Conservation (phyloP, 2,329 filamentous ascomycete genomes). For the Trichoderma sp. region DNA sequence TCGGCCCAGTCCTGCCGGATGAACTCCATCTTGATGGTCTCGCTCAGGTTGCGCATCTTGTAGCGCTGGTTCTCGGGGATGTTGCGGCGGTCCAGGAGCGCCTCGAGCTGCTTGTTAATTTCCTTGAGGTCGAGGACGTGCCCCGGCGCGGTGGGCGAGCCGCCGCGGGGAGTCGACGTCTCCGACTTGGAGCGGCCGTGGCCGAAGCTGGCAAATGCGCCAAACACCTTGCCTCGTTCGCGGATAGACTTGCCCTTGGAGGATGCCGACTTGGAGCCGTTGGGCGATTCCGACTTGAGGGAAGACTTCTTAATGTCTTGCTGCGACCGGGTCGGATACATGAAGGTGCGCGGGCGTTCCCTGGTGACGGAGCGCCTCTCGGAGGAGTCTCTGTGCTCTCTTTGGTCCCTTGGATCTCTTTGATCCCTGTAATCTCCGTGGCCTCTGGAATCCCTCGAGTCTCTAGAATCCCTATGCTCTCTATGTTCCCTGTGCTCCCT, state of each 20-base stretch:
- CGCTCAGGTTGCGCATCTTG: conserved; percentile 88
- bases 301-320: conserved; percentile 31
- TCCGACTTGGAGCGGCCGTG: conserved; percentile 44
- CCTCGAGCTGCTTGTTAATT: conserved; percentile 61
- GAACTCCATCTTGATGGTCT: conserved; percentile 93
- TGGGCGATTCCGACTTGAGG: conserved; percentile 37
- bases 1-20: conserved; percentile 85
- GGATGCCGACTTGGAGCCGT: conserved; percentile 40
- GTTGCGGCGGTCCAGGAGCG: conserved; percentile 79
- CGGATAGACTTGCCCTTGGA: conserved; percentile 27
- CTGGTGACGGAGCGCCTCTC: conserved; percentile 37
- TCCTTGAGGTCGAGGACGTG: conserved; percentile 54
- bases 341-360: conserved; percentile 57
- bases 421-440: not conserved
- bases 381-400: conserved; percentile 8
- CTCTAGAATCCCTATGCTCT: no score
- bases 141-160: conserved; percentile 47
- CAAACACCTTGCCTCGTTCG: conserved; percentile 47
- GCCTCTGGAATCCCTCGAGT: conserved; percentile 5
- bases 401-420: no score
- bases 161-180: conserved; percentile 20
- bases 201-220: conserved; percentile 44
- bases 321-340: conserved; percentile 34
- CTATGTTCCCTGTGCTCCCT: conserved; percentile 1
- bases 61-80: conserved; percentile 92